phyloP scores from a whole-genome alignment of 495 filamentous ascomycete species.

The Neurospora sp. region DNA sequence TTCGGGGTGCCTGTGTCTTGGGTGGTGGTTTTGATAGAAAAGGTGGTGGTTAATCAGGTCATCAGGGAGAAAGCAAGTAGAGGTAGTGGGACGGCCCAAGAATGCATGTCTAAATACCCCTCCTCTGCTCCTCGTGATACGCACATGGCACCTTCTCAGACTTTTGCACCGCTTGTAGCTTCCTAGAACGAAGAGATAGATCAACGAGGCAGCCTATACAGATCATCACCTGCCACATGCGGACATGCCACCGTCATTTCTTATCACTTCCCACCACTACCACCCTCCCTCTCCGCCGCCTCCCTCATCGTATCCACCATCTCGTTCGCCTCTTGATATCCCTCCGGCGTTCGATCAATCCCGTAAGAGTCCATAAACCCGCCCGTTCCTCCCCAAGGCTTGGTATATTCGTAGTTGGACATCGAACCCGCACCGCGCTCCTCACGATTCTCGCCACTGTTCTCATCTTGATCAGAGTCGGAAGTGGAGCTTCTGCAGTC shows the following conservation, averaged over 20 bases:
- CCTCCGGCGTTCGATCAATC: neutral
- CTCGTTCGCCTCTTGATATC: neutral
- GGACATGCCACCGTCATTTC: neutral
- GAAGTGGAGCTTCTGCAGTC: no score
- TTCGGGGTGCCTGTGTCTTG: neutral
- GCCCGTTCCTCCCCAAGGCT: neutral
- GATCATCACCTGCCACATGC: neutral
- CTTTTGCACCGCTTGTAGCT: neutral
- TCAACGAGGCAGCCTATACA: neutral
- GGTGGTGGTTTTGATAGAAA: neutral
- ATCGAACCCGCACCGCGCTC: neutral
- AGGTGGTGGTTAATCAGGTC: neutral
- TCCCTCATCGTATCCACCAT: neutral
- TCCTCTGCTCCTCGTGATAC: neutral
- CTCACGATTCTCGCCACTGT: no score
- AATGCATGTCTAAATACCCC: neutral
- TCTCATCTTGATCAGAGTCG: no score
- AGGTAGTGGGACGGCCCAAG: fast-evolving
- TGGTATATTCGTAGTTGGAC: neutral
- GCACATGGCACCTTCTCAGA: neutral
- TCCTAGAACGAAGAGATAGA: neutral
- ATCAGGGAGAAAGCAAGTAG: neutral
- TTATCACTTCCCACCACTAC: neutral
- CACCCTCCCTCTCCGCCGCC: neutral
- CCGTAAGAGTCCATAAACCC: neutral